Conservation (phyloP, 768 basidiomycete genomes). For the Omphalotus guepiniiformis region DNA sequence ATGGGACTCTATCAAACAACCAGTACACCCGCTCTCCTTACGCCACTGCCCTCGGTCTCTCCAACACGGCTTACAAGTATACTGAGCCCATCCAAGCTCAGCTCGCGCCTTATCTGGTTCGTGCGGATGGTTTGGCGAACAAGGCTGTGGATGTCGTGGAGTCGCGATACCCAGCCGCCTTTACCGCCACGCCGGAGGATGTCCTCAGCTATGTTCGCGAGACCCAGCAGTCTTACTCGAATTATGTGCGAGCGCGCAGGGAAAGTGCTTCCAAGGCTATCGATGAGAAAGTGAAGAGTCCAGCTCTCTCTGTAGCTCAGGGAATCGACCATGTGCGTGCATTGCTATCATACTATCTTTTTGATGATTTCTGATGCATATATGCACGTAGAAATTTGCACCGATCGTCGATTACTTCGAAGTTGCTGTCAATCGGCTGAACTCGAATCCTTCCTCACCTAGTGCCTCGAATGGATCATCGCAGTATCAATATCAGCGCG, state of each 20-base stretch:
- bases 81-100: conserved; percentile 63
- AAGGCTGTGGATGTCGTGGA: conserved; percentile 72
- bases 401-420: conserved; percentile 74
- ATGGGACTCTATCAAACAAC: conserved; percentile 56
- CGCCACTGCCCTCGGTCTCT: conserved; percentile 57
- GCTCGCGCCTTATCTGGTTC: conserved; percentile 60
- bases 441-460: conserved; percentile 35
- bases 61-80: conserved; percentile 53
- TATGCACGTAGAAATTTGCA: conserved; percentile 49
- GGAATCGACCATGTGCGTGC: conserved; percentile 68
- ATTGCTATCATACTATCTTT: too few relatives aligned
- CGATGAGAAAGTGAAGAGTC: conserved; percentile 60
- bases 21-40: conserved; percentile 62
- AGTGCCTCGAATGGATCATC: conserved; percentile 44
- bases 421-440: conserved; percentile 45
- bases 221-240: conserved; percentile 48
- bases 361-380: conserved; percentile 12
- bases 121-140: conserved; percentile 66
- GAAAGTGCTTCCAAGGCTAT: conserved; percentile 54
- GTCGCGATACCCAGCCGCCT: conserved; percentile 71
- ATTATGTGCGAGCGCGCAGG: conserved; percentile 31
- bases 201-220: conserved; percentile 57
- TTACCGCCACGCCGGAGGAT: conserved; percentile 70
- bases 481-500: conserved; percentile 77
- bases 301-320: conserved; percentile 57